A percentile compares a stretch with the other conserved stretches of the same genome.
Conservation (phyloP, 2,329 filamentous ascomycete genomes). For the Cladophialophora chaetospira region DNA sequence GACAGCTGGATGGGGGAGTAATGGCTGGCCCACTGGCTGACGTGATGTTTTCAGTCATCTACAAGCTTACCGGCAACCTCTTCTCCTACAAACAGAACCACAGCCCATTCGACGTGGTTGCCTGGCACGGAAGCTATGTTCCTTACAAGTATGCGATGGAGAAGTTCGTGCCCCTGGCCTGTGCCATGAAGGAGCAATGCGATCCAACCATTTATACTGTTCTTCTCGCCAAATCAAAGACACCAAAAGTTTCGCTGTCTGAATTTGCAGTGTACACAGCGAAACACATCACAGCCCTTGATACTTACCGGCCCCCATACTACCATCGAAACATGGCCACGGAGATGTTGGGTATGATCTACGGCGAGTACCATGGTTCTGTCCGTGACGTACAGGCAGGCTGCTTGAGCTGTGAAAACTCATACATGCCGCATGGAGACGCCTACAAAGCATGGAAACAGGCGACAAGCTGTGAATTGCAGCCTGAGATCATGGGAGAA, state of each 20-base stretch:
- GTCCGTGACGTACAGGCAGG: constrained; percentile 5
- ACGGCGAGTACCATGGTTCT: constrained; percentile 12
- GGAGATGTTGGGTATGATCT: constrained; percentile 41
- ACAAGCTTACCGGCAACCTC: constrained; percentile 64
- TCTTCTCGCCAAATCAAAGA: constrained; percentile 41
- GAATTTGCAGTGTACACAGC: constrained; percentile 45
- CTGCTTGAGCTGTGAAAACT: constrained; percentile 7
- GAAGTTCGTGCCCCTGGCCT: constrained; percentile 44
- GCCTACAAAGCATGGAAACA: constrained; percentile 1
- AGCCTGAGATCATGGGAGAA: not conserved
- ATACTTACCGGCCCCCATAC: constrained; percentile 46
- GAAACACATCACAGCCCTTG: constrained; percentile 40
- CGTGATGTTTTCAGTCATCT: constrained; percentile 39
- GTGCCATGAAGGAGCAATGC: constrained; percentile 43
- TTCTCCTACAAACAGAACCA: constrained; percentile 65
- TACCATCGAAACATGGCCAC: constrained; percentile 46
- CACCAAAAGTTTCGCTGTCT: constrained; percentile 35
- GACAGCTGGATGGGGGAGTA: not conserved
- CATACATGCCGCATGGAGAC: constrained; percentile 17
- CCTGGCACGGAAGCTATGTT: constrained; percentile 68
- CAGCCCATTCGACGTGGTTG: constrained; percentile 69
- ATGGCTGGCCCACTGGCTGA: not conserved
- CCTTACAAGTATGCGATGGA: constrained; percentile 46
- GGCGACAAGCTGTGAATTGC: not conserved
- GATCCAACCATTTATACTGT: constrained; percentile 46